Conservation (phyloP, 2,329 filamentous ascomycete genomes). For the Monosporascus cannonballus region DNA sequence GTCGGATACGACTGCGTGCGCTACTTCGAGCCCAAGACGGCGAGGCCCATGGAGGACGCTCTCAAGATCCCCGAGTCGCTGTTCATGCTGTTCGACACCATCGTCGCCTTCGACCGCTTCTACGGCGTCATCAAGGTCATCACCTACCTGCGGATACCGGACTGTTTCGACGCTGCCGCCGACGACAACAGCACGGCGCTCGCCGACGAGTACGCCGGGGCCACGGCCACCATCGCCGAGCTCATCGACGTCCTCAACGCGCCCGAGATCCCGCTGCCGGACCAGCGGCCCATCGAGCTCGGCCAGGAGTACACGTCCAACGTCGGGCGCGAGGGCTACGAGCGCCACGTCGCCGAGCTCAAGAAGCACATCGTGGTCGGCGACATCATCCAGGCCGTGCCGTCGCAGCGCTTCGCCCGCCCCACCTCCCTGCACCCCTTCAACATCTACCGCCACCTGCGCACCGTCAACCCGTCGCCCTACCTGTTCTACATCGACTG, state of each 20-base stretch:
- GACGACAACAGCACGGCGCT: conserved; percentile 30
- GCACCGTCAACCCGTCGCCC: conserved; percentile 94
- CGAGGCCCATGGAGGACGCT: conserved; percentile 79
- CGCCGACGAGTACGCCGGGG: conserved; percentile 63
- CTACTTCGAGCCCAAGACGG: conserved; percentile 98
- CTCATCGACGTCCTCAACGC: conserved; percentile 67
- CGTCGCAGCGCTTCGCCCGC: conserved; percentile 85
- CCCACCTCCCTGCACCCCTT: conserved; percentile 91
- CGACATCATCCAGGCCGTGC: conserved; percentile 96
- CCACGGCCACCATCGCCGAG: conserved; percentile 55
- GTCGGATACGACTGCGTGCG: conserved; percentile 96
- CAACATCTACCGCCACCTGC: conserved; percentile 93
- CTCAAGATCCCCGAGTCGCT: conserved; percentile 86
- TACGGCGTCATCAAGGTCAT: conserved; percentile 90
- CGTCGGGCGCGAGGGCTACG: conserved; percentile 82
- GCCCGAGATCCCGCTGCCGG: conserved; percentile 70
- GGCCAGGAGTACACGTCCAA: conserved; percentile 84
- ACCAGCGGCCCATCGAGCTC: conserved; percentile 65
- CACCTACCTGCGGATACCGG: conserved; percentile 74
- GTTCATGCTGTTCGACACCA: conserved; percentile 95
- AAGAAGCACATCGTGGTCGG: conserved; percentile 88
- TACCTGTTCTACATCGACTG: conserved; percentile 97
- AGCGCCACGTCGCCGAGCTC: conserved; percentile 75
- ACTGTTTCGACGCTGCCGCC: conserved; percentile 37
- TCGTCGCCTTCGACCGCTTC: conserved; percentile 92